These are phyloP conservation scores for Vigna trinervia DNA, from an alignment of 306 rosid species.

Conservation along the genomic window DNA sequence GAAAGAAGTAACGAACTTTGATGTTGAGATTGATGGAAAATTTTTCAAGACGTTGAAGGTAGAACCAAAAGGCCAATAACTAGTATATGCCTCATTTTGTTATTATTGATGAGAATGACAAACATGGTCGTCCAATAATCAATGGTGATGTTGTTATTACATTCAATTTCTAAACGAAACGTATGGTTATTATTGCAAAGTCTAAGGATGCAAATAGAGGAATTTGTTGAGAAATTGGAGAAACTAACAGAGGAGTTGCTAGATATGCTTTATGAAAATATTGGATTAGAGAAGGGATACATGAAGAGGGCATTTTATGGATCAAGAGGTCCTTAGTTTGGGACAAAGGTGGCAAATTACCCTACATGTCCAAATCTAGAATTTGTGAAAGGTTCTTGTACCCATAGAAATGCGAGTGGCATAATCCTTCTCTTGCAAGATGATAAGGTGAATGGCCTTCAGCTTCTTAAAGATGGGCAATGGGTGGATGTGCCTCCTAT, in stretches of 20 bases:
- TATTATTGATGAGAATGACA: slow-evolving; percentile 81
- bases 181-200: slow-evolving; percentile 96
- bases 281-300: slow-evolving; percentile 68
- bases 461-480: slow-evolving; percentile 65
- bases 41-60: slow-evolving; percentile 68
- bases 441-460: slow-evolving; percentile 80
- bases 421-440: slow-evolving; percentile 77
- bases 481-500: slow-evolving; percentile 84
- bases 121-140: slow-evolving; percentile 87
- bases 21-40: too few species aligned
- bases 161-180: slow-evolving; percentile 90
- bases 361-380: slow-evolving; percentile 79
- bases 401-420: slow-evolving; percentile 82
- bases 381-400: slow-evolving; percentile 72
- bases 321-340: slow-evolving; percentile 67
- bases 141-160: slow-evolving; percentile 99
- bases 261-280: slow-evolving; percentile 75
- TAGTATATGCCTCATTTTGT: slow-evolving; percentile 95
- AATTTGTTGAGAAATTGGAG: slow-evolving; percentile 61
- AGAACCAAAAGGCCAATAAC: slow-evolving; percentile 71
- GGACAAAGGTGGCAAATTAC: slow-evolving; percentile 79
- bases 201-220: slow-evolving; percentile 62
- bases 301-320: slow-evolving; percentile 68
- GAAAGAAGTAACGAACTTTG: too few species aligned
- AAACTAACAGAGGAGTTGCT: slow-evolving; percentile 67